Base-by-base conservation (phyloP, 2,329 filamentous ascomycete genomes). In the Aspergillus hiratsukae region DNA sequence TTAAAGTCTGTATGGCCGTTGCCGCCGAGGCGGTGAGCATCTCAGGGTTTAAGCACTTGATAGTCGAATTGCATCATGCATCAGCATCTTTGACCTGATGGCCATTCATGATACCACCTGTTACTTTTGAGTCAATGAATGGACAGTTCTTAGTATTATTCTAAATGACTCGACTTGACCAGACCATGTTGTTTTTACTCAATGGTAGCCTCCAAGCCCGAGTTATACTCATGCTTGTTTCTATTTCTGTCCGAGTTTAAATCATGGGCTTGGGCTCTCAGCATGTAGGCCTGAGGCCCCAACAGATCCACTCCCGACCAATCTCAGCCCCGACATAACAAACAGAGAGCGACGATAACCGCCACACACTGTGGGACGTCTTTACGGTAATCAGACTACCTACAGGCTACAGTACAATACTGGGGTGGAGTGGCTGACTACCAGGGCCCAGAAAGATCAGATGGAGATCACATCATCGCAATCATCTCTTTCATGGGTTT, bases 321-420 rank as follows among this genome's bases (percentile, higher is more conserved):
- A 48, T 31, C 31, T 17, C 31, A 37, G 31, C 31, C 17, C 14
- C 3, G 31, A 17, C 31, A 37, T 17, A 37, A 37, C 31, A 37
- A 37, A 37, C 14, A 37, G 14, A 37, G 31, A 50, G 37, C 48
- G 37, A 57, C 27, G 49, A 58, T 55, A 58, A 49, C 52, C 52
- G 35, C 52, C 56, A 48, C 52, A 51, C 9, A 45, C 8, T n/a
- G 52, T 54, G 55, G 49, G 49, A 49, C 54, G 6, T 49, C 35
- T 53, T 53, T 28, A 50, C 37, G 19, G 35, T 49, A 49, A 45
- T 45, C 41, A 23, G 19, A 23, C 3, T 45, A 45, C 41, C 21
- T 14, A 35, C 23, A 23, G 23, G 23, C 23, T 23, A 23, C 23
- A 23, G 23, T 23, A 23, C 23, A 23, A 23, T 19, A 23, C 41